Conservation (phyloP, 2,329 filamentous ascomycete genomes). For the Dothiorella sarmentorum region DNA sequence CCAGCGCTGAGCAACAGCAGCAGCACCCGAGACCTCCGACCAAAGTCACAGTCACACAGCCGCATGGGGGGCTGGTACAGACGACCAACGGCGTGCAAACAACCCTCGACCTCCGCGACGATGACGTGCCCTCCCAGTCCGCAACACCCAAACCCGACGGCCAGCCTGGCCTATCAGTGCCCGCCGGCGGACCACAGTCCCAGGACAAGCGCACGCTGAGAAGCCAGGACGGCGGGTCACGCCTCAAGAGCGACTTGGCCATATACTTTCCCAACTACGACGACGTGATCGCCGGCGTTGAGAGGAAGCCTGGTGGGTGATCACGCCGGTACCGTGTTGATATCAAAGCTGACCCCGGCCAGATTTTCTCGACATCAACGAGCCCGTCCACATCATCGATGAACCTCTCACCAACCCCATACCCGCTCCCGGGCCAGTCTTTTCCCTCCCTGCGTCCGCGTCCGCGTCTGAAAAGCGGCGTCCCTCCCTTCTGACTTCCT, state of each 20-base stretch:
- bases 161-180: conserved; percentile 25
- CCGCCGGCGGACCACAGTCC: conserved; percentile 20
- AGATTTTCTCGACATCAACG: conserved; percentile 73
- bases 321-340: conserved; percentile 16
- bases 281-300: conserved; percentile 83
- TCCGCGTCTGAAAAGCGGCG: conserved; percentile 5
- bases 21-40: conserved; percentile 37
- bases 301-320: conserved; percentile 67
- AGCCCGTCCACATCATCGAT: conserved; percentile 69
- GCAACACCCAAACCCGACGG: conserved; percentile 33
- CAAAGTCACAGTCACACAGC: conserved; percentile 42
- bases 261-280: conserved; percentile 93
- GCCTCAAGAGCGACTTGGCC: conserved; percentile 87
- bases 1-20: conserved; percentile 17
- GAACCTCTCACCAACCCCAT: conserved; percentile 36
- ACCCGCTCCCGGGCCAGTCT: background rate
- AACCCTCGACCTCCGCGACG: conserved; percentile 31
- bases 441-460: background rate
- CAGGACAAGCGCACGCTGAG: conserved; percentile 73
- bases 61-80: conserved; percentile 40
- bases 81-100: conserved; percentile 43
- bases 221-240: conserved; percentile 75
- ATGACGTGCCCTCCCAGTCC: conserved; percentile 31
- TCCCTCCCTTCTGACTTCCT: background rate
- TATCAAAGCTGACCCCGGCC: conserved; percentile 20